Conservation (phyloP, 169 alveolate genomes). For the Eimeria falciformis region DNA sequence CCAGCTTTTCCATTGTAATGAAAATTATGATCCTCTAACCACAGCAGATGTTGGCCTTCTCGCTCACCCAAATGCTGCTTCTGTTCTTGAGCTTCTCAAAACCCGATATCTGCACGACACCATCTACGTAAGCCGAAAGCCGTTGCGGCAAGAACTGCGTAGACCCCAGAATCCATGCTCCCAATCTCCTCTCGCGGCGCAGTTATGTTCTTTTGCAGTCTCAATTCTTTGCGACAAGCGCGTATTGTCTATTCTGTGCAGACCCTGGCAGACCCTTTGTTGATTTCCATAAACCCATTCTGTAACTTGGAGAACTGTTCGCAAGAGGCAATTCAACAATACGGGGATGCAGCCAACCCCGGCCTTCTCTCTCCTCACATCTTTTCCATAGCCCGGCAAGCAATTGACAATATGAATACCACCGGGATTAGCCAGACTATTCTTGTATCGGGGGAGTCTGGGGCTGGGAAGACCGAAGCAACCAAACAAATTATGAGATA, state of each 20-base stretch:
- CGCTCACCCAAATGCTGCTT: slow-evolving; percentile 90
- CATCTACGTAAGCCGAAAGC: slow-evolving; percentile 79
- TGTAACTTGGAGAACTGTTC: slow-evolving; percentile 88
- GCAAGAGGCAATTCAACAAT: slow-evolving; percentile 84
- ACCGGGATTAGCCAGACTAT: slow-evolving; percentile 90
- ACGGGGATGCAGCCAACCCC: slow-evolving; percentile 85
- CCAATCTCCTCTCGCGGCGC: too few relatives aligned
- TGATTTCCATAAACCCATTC: slow-evolving; percentile 93
- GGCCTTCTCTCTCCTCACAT: slow-evolving; percentile 89
- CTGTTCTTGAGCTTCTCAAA: slow-evolving; percentile 89
- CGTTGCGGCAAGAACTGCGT: not conserved
- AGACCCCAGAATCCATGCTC: not conserved
- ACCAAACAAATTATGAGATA: slow-evolving; percentile 84
- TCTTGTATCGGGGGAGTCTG: slow-evolving; percentile 98
- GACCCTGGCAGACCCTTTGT: slow-evolving; percentile 93
- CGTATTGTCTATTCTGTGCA: slow-evolving; percentile 57
- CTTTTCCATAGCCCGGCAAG: slow-evolving; percentile 86
- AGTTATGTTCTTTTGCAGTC: too few relatives aligned
- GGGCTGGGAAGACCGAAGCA: slow-evolving; percentile 99
- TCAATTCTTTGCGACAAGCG: too few relatives aligned
- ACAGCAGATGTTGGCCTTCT: slow-evolving; percentile 90
- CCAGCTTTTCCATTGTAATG: not conserved
- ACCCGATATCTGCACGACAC: not conserved
- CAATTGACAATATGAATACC: slow-evolving; percentile 74
- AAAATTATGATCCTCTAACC: not conserved